Conservation (phyloP, 176 grass and related monocot genomes). For the Dendrocalamus sinicus region DNA sequence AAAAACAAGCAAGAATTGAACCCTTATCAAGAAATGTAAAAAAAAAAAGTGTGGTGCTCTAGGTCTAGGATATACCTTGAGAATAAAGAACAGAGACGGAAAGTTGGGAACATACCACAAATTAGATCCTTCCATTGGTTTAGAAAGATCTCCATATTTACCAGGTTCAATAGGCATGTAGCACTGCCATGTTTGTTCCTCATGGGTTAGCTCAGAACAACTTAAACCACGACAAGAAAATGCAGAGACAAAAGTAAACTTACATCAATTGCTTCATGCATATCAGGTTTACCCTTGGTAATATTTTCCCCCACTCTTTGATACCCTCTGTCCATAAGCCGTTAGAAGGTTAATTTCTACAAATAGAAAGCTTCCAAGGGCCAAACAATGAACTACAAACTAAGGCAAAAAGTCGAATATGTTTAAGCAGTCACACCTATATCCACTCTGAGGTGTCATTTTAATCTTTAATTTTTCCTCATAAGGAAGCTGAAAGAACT, state of each 20-base stretch:
- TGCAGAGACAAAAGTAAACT: constrained; percentile 44
- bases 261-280: constrained; percentile 99
- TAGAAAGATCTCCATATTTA: constrained; percentile 68
- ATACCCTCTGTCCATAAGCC: constrained; percentile 65
- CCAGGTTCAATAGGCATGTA: constrained; percentile 71
- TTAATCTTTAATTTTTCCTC: constrained; percentile 95
- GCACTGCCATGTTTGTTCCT: constrained; percentile 53
- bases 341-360: constrained; percentile 7
- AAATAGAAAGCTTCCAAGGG: background rate
- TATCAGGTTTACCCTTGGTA: constrained; percentile 90
- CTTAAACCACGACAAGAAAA: constrained; percentile 3
- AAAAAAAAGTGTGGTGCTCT: background rate
- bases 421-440: constrained; percentile 52
- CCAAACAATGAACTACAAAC: background rate
- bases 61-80: background rate
- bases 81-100: background rate
- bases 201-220: constrained; percentile 23
- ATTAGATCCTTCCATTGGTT: constrained; percentile 86
- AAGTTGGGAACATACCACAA: constrained; percentile 67
- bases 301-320: constrained; percentile 82
- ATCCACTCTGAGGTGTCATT: constrained; percentile 76
- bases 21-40: background rate
- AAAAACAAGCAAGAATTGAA: background rate
- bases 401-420: background rate
- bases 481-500: constrained; percentile 76